Base-by-base conservation (phyloP, 306 rosid genomes). In the Pyrus communis region DNA sequence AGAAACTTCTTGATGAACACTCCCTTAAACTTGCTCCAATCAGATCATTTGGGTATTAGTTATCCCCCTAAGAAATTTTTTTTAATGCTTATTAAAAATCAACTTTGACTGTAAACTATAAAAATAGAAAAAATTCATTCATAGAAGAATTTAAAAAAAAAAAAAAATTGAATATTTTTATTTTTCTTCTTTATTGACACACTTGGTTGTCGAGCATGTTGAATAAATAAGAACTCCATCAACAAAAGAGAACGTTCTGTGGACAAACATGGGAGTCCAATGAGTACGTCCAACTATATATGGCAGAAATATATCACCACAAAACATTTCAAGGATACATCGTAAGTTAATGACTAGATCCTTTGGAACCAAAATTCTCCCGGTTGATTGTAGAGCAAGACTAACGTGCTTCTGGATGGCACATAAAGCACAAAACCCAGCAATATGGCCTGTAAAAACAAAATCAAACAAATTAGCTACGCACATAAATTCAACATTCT, bases 371-470 rank as follows among this genome's bases (percentile, higher is more conserved):
- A 94, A 89, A 84, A 88, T 90, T 73, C 90, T 85, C 81, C 96
- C 97, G 21, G 91, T 86, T 64, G 97, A 83, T 73, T 96, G 93
- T 28, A 96, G 85, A 27, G 98, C 99, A 52, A 91, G 86, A 75
- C 99, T 92, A 63, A 96, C 99, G 69, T 96, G 99, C 68, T 89
- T 93, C 79, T 96, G 98, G 83, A 96, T 89, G 42, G 99, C 99
- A 76, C 99, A 96, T 21, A 96, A 84, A 67, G 97, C 99, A 82
- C 99, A 96, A 87, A 96, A 96, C 57, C 99, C 99, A 75, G 93
- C 88, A 81, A 95, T 28, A 71, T 51, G 97, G 46, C 99, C 99
- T 95, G 73, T 74, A 82, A 49, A 72, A 8, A 82, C 46, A 27
- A 82, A 68, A 70, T 38, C 76, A 84, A 52, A 22, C 31, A 45